Evolutionary conservation across 352 stramenopile genomes (phyloP), one percentile per base, ranked within the genome.

Genomic region (Chrysophaeum taylorii): DNA sequence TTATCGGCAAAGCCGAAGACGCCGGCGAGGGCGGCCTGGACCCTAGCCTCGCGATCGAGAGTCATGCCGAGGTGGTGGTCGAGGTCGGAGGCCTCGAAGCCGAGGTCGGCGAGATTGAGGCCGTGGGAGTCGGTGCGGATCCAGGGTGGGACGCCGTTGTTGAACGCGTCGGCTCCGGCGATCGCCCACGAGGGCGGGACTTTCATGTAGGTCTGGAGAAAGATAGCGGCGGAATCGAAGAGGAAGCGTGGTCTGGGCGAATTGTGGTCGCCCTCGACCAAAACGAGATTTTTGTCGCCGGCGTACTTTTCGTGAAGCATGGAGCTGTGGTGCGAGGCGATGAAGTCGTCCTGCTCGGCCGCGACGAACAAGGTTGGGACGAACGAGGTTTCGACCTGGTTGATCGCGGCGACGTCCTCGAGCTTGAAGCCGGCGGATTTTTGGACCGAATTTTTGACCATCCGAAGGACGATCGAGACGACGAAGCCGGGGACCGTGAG

Each of bases 251-350:
- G 94, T 5, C 95, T 82, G 31, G 89, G 84, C 41, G 82, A 96
- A 78, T 98, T 98, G 82, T 99, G 95, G 78, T 98, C 95, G 42
- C 95, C 95, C 53, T 96, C 85, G 9, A 99, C 93, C 63, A 97
- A 89, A 15, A 98, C 91, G 1, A 98, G 76, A 74, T 99, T 98
- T 76, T 98, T 98, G 82, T 98, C 94, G n/a, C 94, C 95, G 0
- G 90, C 93, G 74, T 98, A 98, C 54, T 87, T 82, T 15, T 80
- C 78, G 75, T 92, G 81, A 31, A 94, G 82, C 23, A 75, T 66
- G 75, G 89, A 76, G 0, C 81, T 84, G 67, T 87, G 80, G 27
- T 77, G 63, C 69, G 85, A 84, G 66, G 82, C 76, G 69, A 89
- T 89, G 77, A 99, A 99, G 50, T 96, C 87, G 81, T 99, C 95